phyloP scores from a whole-genome alignment of 768 basidiomycete genomes.

The Phylloporus arenicola region DNA sequence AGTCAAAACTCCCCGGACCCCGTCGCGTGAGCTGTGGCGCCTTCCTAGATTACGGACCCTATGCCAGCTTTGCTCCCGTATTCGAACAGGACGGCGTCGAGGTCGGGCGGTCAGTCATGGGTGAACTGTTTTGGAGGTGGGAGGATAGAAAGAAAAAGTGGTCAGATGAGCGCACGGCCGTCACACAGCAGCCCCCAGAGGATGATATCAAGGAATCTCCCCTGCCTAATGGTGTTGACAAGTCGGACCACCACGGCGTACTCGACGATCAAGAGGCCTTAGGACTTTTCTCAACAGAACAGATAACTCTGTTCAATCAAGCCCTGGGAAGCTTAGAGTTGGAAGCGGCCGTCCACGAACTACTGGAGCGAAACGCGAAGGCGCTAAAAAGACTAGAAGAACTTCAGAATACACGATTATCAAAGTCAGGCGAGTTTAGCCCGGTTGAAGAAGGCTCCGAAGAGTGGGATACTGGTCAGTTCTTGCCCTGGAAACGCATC shows the following conservation, averaged over 20 bases:
- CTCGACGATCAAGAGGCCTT: constrained; percentile 39
- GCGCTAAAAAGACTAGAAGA: constrained; percentile 62
- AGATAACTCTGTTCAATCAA: constrained; percentile 52
- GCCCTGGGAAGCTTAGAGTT: constrained; percentile 58
- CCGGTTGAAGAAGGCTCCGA: constrained; percentile 64
- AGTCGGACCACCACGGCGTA: background rate
- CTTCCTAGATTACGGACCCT: constrained; percentile 77
- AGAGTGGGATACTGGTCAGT: constrained; percentile 78
- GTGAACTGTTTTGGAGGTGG: constrained; percentile 51
- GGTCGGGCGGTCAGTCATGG: constrained; percentile 56
- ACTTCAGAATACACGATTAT: constrained; percentile 56
- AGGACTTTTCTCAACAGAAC: constrained; percentile 51
- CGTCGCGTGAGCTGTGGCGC: constrained; percentile 57
- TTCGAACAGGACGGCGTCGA: constrained; percentile 77
- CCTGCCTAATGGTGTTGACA: constrained; percentile 12
- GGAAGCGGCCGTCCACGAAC: constrained; percentile 62
- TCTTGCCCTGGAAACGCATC: constrained; percentile 1
- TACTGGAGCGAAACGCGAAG: constrained; percentile 58
- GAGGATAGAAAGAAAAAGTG: constrained; percentile 38
- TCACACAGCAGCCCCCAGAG: constrained; percentile 1
- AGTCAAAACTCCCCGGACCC: constrained; percentile 41
- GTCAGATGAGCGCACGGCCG: constrained; percentile 16
- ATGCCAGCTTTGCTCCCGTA: constrained; percentile 69
- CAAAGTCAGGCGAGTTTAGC: constrained; percentile 38
- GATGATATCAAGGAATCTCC: background rate